phyloP scores from a whole-genome alignment of 2,329 filamentous ascomycete genomes.

The Bipolaris gigantea region DNA sequence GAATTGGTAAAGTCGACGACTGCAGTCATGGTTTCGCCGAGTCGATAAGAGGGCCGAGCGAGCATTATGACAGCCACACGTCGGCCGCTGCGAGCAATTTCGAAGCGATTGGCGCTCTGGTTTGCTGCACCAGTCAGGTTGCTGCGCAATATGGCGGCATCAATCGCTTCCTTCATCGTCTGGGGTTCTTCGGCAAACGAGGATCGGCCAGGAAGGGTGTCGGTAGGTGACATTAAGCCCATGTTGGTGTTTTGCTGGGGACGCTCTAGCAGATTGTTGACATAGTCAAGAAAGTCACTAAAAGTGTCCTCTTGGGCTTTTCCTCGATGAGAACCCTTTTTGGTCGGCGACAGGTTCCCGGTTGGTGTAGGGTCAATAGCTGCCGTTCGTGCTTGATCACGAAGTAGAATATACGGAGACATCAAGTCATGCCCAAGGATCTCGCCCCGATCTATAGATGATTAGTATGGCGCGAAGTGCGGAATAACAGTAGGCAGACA shows the following conservation, averaged over 20 bases:
- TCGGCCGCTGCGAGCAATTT: constrained; percentile 89
- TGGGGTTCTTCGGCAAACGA: constrained; percentile 61
- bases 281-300: constrained; percentile 44
- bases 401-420: constrained; percentile 86
- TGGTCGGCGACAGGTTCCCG: constrained; percentile 15
- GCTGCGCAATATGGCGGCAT: constrained; percentile 79
- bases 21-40: constrained; percentile 84
- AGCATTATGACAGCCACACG: constrained; percentile 90
- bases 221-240: constrained; percentile 74
- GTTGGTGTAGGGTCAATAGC: constrained; percentile 34
- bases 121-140: constrained; percentile 63
- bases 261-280: constrained; percentile 53
- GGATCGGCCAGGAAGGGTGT: constrained; percentile 51
- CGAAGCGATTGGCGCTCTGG: constrained; percentile 88
- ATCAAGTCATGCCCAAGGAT: constrained; percentile 92
- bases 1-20: constrained; percentile 80
- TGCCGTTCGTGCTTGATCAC: constrained; percentile 70
- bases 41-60: constrained; percentile 80
- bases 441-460: constrained; percentile 66
- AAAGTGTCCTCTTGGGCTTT: constrained; percentile 50
- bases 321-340: constrained; percentile 21
- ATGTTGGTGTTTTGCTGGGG: constrained; percentile 40
- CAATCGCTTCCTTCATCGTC: constrained; percentile 81
- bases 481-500: constrained; percentile 11
- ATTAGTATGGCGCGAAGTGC: constrained; percentile 20